Evolutionary conservation across 2,329 filamentous ascomycete species (phyloP).

Genomic region (Didymellaceae sp.): DNA sequence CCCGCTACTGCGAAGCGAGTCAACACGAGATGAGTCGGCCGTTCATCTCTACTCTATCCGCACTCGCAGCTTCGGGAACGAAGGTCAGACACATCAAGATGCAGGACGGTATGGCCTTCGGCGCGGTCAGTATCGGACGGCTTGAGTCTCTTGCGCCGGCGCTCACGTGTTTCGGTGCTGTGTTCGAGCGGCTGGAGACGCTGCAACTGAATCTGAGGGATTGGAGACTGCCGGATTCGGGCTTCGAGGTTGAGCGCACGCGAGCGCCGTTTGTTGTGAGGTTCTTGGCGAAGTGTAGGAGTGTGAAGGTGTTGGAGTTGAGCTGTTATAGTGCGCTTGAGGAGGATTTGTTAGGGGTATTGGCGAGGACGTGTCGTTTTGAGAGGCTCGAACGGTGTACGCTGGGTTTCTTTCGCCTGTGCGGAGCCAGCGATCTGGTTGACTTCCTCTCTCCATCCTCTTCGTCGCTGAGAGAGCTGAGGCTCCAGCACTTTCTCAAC

Average conservation of each 20-base stretch:
- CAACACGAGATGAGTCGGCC: constrained; percentile 40
- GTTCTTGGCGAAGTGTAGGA: constrained; percentile 34
- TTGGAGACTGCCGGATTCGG: constrained; percentile 32
- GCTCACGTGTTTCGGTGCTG: neutral
- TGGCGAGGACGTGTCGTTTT: constrained; percentile 20
- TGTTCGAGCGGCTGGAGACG: constrained; percentile 6
- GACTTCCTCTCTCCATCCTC: neutral
- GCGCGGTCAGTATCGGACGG: constrained; percentile 1
- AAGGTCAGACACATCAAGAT: neutral
- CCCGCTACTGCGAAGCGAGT: constrained; percentile 29
- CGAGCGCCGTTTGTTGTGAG: constrained; percentile 36
- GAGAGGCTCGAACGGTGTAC: neutral
- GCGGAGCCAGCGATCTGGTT: neutral
- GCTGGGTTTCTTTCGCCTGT: neutral
- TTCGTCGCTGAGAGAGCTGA: neutral
- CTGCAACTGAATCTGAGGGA: constrained; percentile 37
- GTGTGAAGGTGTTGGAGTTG: constrained; percentile 24
- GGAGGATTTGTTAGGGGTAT: constrained; percentile 28
- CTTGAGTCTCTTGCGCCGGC: constrained; percentile 1
- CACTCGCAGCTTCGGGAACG: constrained; percentile 10
- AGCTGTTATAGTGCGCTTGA: constrained; percentile 37
- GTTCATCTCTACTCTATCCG: constrained; percentile 33
- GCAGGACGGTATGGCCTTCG: neutral
- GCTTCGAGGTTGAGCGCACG: constrained; percentile 28
- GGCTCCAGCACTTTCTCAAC: neutral